Evolutionary conservation across 352 stramenopile genomes (phyloP).

Genomic region (Albugo candida): DNA sequence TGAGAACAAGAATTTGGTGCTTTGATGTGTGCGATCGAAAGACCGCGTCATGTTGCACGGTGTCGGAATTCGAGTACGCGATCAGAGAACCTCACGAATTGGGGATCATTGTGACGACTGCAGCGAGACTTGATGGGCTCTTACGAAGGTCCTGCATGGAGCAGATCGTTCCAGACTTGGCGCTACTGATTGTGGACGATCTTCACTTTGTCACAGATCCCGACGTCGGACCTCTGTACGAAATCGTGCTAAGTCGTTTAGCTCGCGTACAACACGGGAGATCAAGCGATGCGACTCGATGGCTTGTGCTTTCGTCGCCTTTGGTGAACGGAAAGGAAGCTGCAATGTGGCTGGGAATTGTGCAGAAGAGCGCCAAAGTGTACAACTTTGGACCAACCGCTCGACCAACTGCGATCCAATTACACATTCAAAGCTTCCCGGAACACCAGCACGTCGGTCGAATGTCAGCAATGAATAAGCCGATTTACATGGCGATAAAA

Average conservation of each 20-base stretch:
- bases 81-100: constrained; percentile 43
- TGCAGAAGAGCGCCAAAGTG: constrained; percentile 49
- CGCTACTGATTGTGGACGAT: constrained; percentile 93
- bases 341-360: constrained; percentile 92
- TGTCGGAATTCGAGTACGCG: too few species aligned
- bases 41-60: too few species aligned
- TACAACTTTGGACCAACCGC: constrained; percentile 93
- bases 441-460: constrained; percentile 93
- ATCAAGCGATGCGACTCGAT: constrained; percentile 51
- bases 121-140: constrained; percentile 97
- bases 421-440: constrained; percentile 93
- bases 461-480: constrained; percentile 99
- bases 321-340: constrained; percentile 93
- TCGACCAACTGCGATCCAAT: constrained; percentile 91
- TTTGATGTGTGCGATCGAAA: too few species aligned
- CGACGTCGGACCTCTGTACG: constrained; percentile 77
- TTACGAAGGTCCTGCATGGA: constrained; percentile 78
- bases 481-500: constrained; percentile 94
- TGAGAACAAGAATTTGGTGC: constrained; percentile 14
- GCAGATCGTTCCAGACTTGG: constrained; percentile 48
- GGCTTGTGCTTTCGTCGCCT: constrained; percentile 92
- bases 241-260: constrained; percentile 81
- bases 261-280: constrained; percentile 64
- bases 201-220: constrained; percentile 95
- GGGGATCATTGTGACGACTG: constrained; percentile 94